Evolutionary conservation across 495 filamentous ascomycete genomes (phyloP).

Genomic region (Neurospora sp.): DNA sequence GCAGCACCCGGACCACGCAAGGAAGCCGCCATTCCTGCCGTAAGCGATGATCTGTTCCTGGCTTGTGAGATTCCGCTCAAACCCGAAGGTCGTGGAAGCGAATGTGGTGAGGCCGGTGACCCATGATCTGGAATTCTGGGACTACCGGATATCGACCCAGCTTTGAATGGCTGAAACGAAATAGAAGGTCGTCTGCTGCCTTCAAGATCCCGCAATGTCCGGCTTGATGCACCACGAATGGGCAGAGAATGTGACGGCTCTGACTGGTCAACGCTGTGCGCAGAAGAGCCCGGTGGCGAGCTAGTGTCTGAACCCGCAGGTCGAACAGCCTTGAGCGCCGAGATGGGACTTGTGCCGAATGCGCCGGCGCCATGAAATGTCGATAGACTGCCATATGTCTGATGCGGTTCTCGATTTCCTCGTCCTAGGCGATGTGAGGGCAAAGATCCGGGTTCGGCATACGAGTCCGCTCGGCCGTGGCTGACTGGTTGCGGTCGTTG

Average conservation of each 20-base stretch:
- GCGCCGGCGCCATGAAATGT: slow-evolving; percentile 81
- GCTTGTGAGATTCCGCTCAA: slow-evolving; percentile 50
- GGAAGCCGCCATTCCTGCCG: slow-evolving; percentile 53
- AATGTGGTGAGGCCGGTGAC: slow-evolving; percentile 50
- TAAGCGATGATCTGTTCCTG: slow-evolving; percentile 56
- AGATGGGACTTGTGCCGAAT: slow-evolving; percentile 73
- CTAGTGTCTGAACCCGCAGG: slow-evolving; percentile 46
- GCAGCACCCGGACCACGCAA: slow-evolving; percentile 43
- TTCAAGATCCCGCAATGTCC: slow-evolving; percentile 35
- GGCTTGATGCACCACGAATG: slow-evolving; percentile 22
- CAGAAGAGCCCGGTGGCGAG: slow-evolving; percentile 54
- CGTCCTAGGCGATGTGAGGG: slow-evolving; percentile 42
- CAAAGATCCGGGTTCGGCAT: slow-evolving; percentile 62
- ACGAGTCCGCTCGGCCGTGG: slow-evolving; percentile 26
- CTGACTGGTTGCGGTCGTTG: slow-evolving; percentile 20
- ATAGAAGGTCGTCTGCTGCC: slow-evolving; percentile 59
- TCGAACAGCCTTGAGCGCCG: slow-evolving; percentile 63
- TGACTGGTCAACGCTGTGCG: slow-evolving; percentile 36
- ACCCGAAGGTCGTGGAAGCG: slow-evolving; percentile 38
- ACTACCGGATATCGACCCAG: slow-evolving; percentile 85
- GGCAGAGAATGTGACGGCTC: slow-evolving; percentile 35
- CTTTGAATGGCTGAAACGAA: slow-evolving; percentile 91
- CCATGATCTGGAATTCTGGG: slow-evolving; percentile 41
- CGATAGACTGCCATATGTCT: slow-evolving; percentile 85
- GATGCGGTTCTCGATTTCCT: slow-evolving; percentile 53